These are phyloP conservation scores for Myxozyma monticola DNA, from an alignment of 805 yeast species.

Conservation along the genomic window DNA sequence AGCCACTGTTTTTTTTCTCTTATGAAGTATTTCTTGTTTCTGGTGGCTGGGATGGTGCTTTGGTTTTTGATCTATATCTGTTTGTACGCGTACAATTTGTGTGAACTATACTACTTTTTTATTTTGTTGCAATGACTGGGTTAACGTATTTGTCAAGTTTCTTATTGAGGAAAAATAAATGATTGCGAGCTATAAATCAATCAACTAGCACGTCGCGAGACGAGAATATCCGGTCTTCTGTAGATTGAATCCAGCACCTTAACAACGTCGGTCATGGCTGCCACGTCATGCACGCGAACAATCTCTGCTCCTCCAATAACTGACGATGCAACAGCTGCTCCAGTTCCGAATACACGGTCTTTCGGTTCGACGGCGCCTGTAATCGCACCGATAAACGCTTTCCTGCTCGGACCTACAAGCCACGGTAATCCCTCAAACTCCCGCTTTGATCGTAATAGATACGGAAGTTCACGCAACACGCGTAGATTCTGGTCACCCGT, in stretches of 20 bases:
- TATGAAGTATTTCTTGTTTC: neutral
- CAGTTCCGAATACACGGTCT: conserved; percentile 74
- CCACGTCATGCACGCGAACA: conserved; percentile 84
- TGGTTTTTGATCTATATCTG: neutral
- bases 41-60: neutral
- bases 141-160: too few species aligned
- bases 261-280: conserved; percentile 54
- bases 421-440: conserved; percentile 41
- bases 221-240: too few species aligned
- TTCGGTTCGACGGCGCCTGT: conserved; percentile 57
- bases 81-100: too few species aligned
- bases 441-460: conserved; percentile 28
- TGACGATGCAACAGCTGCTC: conserved; percentile 71
- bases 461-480: conserved; percentile 48
- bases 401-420: conserved; percentile 84
- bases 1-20: neutral
- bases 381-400: conserved; percentile 76
- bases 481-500: conserved; percentile 65
- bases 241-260: conserved; percentile 69
- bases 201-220: too few species aligned
- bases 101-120: too few species aligned
- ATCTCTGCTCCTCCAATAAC: conserved; percentile 74
- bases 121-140: too few species aligned
- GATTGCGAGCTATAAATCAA: too few species aligned
- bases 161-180: too few species aligned